Percentiles rank a stretch among this genome's conserved stretches.
These are phyloP conservation scores for Candida buenavistaensis DNA, from an alignment of 1,139 yeast genomes.

Conservation along the genomic window DNA sequence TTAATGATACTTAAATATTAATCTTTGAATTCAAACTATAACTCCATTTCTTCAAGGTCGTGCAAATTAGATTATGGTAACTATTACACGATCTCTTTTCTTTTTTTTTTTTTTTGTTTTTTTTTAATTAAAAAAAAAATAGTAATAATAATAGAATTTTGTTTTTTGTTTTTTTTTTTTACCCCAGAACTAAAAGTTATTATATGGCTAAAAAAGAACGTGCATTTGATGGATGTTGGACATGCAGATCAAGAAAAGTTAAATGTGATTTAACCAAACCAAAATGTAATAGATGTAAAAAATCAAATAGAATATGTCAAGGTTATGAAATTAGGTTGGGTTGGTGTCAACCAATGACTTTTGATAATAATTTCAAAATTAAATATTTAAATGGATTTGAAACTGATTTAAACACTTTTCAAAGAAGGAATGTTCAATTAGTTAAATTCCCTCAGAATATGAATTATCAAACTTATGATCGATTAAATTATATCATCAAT, in stretches of 20 bases:
- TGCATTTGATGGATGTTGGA: constrained; percentile 54
- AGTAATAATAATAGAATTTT: no score
- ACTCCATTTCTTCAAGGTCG: no score
- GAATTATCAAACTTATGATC: constrained; percentile 34
- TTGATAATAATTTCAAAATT: constrained; percentile 20
- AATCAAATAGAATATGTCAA: constrained; percentile 40
- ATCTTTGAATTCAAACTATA: no score
- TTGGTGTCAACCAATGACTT: constrained; percentile 39
- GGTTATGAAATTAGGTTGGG: constrained; percentile 44
- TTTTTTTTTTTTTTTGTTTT: no score
- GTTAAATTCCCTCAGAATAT: constrained; percentile 33
- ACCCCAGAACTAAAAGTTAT: background rate
- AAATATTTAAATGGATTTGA: constrained; percentile 16
- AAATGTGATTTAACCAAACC: constrained; percentile 51
- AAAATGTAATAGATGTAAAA: constrained; percentile 41
- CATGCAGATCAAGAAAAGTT: constrained; percentile 50
- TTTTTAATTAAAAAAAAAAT: no score
- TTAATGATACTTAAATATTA: no score
- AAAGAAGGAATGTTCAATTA: constrained; percentile 38
- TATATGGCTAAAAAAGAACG: constrained; percentile 31
- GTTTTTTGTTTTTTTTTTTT: no score
- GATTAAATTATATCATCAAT: constrained; percentile 27
- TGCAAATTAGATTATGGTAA: no score
- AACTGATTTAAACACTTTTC: constrained; percentile 27
- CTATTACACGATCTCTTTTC: no score